Conservation (phyloP, 2,329 filamentous ascomycete genomes). For the Hirsutella rhossiliensis region DNA sequence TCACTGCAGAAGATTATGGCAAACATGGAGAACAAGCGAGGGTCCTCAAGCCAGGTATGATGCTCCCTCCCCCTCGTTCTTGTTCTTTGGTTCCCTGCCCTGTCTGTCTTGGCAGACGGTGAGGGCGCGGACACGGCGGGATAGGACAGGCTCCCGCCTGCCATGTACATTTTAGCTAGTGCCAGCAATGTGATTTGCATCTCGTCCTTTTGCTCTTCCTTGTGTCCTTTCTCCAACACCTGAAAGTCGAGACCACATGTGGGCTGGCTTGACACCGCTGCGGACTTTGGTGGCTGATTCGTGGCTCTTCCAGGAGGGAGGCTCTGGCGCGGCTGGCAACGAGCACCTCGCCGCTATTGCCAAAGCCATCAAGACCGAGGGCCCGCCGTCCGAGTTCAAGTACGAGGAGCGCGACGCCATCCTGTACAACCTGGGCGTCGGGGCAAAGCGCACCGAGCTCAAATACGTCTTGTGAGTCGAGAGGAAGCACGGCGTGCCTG, state of each 20-base stretch:
- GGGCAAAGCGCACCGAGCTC: conserved; percentile 82
- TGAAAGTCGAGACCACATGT: not conserved
- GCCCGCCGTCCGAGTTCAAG: conserved; percentile 60
- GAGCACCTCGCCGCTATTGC: conserved; percentile 66
- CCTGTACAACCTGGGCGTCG: conserved; percentile 90
- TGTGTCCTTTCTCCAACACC: not conserved
- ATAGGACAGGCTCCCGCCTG: not conserved
- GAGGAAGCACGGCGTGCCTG: conserved; percentile 1
- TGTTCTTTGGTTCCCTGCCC: not conserved
- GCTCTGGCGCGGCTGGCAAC: conserved; percentile 31
- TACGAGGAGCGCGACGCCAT: conserved; percentile 83
- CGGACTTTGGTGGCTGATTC: conserved; percentile 7
- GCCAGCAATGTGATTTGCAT: conserved; percentile 6
- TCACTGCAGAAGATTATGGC: conserved; percentile 65
- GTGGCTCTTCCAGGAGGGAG: conserved; percentile 10
- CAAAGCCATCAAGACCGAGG: conserved; percentile 58
- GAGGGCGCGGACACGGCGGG: not conserved
- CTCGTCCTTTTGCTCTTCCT: not conserved
- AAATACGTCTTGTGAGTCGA: conserved; percentile 59
- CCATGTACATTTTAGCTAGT: conserved; percentile 9
- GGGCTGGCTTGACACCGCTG: too few relatives aligned
- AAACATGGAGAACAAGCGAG: conserved; percentile 71
- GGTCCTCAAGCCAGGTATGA: conserved; percentile 45
- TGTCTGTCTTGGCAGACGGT: too few relatives aligned
- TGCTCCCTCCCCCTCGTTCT: conserved; percentile 8